phyloP scores from a whole-genome alignment of 768 basidiomycete genomes.

The Chalciporus piperatus region DNA sequence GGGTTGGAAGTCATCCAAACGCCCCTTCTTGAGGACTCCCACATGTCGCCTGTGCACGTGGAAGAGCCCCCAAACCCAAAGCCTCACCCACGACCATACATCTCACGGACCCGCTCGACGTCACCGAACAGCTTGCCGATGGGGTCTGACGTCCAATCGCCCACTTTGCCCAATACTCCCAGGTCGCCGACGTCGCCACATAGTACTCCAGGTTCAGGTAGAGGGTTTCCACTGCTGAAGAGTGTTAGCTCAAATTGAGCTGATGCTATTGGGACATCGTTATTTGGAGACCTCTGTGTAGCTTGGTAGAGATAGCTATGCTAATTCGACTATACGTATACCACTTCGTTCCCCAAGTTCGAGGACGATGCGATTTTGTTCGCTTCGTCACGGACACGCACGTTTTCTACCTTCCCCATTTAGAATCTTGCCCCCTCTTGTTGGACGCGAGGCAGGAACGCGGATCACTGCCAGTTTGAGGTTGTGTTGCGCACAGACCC shows the following conservation, averaged over 20 bases:
- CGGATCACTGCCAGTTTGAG: too few relatives aligned
- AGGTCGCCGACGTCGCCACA: slow-evolving; percentile 14
- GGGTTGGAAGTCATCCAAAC: slow-evolving; percentile 36
- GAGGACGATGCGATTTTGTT: too few relatives aligned
- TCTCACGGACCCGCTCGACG: slow-evolving; percentile 54
- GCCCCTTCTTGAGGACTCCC: slow-evolving; percentile 15
- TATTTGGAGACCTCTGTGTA: too few relatives aligned
- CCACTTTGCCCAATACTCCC: not conserved
- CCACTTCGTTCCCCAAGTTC: too few relatives aligned
- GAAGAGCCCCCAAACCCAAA: slow-evolving; percentile 39
- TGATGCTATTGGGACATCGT: too few relatives aligned
- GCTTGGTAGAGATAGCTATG: too few relatives aligned
- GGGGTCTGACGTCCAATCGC: slow-evolving; percentile 7
- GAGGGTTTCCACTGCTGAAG: slow-evolving; percentile 11
- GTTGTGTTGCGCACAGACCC: too few relatives aligned
- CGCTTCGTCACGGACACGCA: too few relatives aligned
- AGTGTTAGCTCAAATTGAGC: not conserved
- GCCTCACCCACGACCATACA: slow-evolving; percentile 55
- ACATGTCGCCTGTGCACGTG: slow-evolving; percentile 13
- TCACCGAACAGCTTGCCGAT: slow-evolving; percentile 20
- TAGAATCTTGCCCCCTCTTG: too few relatives aligned
- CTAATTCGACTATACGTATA: too few relatives aligned
- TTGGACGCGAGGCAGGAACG: too few relatives aligned
- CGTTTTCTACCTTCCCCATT: too few relatives aligned
- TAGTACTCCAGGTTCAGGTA: not conserved